Evolutionary conservation across 768 basidiomycete species (phyloP).

Genomic region (Boletus vermiculosoides): DNA sequence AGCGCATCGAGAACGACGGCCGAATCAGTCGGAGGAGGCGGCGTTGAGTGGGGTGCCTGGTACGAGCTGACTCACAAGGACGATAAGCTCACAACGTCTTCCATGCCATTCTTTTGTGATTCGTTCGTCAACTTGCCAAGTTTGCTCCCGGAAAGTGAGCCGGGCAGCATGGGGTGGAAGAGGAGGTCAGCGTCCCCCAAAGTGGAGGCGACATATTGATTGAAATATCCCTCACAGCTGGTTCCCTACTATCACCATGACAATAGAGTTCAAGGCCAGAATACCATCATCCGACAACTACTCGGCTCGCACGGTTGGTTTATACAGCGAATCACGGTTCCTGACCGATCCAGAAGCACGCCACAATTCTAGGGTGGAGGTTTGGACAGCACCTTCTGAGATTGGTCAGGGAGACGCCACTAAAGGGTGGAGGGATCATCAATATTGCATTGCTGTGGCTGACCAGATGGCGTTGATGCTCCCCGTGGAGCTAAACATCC

Average conservation of each 20-base stretch:
- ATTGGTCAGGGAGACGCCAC: constrained; percentile 44
- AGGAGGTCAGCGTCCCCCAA: constrained; percentile 13
- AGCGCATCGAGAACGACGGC: constrained; percentile 39
- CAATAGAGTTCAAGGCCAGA: constrained; percentile 62
- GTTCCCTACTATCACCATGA: constrained; percentile 62
- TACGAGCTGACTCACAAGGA: constrained; percentile 41
- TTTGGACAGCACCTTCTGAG: constrained; percentile 64
- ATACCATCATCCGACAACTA: constrained; percentile 46
- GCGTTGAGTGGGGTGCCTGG: constrained; percentile 61
- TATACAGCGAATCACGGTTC: constrained; percentile 55
- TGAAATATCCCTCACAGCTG: constrained; percentile 39
- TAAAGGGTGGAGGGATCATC: constrained; percentile 58
- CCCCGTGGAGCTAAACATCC: constrained; percentile 29
- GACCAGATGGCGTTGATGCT: constrained; percentile 60
- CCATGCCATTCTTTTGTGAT: constrained; percentile 59
- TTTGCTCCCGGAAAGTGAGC: constrained; percentile 48
- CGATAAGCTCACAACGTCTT: constrained; percentile 47
- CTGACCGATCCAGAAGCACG: constrained; percentile 52
- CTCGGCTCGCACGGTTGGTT: constrained; percentile 53
- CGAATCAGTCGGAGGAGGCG: constrained; percentile 49
- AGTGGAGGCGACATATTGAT: neutral
- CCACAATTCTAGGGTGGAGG: constrained; percentile 58
- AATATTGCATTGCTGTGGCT: constrained; percentile 60
- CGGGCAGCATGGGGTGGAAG: constrained; percentile 23
- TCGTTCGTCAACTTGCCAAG: constrained; percentile 45